These are phyloP conservation scores for Amaranthus cruentus DNA, from an alignment of 148 eudicot species.

Conservation along the genomic window DNA sequence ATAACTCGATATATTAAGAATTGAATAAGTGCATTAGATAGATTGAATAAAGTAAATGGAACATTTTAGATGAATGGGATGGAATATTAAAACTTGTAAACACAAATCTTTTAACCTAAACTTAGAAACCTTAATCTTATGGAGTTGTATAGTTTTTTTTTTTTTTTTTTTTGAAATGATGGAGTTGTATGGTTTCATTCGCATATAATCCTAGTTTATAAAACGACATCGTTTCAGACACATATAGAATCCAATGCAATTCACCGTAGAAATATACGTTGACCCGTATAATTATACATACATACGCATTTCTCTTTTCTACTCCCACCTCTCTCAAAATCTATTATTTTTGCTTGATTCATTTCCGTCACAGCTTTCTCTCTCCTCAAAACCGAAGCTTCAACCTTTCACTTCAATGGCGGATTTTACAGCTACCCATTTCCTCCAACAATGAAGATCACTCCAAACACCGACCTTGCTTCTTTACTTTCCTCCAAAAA, in stretches of 20 bases:
- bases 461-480: slow-evolving; percentile 22
- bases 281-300: slow-evolving; percentile 27
- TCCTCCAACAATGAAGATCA: slow-evolving; percentile 46
- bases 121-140: too few relatives aligned
- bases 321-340: not conserved
- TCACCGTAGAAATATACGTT: slow-evolving; percentile 24
- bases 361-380: not conserved
- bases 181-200: too few relatives aligned
- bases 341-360: not conserved
- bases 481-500: slow-evolving; percentile 23
- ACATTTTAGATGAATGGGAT: too few relatives aligned
- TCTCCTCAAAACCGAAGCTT: not conserved
- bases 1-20: too few relatives aligned
- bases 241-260: slow-evolving; percentile 25
- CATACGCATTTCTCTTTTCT: slow-evolving; percentile 18
- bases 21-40: too few relatives aligned
- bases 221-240: slow-evolving; percentile 13
- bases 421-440: slow-evolving; percentile 2
- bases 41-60: too few relatives aligned
- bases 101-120: too few relatives aligned
- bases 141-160: too few relatives aligned
- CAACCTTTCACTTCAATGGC: slow-evolving; percentile 16
- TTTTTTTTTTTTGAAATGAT: too few relatives aligned
- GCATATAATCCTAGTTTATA: too few relatives aligned
- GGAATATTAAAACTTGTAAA: too few relatives aligned